A percentile compares a stretch with the other conserved stretches of the same genome.
Conservation (phyloP, 2,329 filamentous ascomycete genomes). For the Fonsecaea nubica region DNA sequence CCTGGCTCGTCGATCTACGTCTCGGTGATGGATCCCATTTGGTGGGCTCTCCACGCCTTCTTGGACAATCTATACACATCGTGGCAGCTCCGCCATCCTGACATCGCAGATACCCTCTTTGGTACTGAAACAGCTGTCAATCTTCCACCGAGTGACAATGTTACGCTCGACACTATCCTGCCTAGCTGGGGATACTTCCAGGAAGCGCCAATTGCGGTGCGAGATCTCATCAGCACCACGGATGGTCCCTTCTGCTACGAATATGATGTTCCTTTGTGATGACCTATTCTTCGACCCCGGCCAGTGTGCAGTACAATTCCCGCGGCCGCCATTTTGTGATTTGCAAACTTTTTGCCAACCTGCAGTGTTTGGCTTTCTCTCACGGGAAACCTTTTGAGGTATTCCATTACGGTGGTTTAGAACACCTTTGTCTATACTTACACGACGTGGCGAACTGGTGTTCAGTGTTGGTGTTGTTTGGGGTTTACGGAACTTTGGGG, state of each 20-base stretch:
- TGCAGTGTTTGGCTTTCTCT: neutral
- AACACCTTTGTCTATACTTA: neutral
- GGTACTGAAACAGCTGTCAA: slow-evolving; percentile 40
- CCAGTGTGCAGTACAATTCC: slow-evolving; percentile 7
- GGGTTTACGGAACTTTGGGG: neutral
- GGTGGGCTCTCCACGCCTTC: slow-evolving; percentile 39
- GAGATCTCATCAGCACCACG: slow-evolving; percentile 40
- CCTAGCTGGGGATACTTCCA: slow-evolving; percentile 39
- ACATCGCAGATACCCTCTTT: slow-evolving; percentile 28
- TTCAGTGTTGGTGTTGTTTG: neutral
- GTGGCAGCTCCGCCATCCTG: slow-evolving; percentile 40
- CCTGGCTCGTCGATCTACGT: slow-evolving; percentile 39
- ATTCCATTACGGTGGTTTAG: neutral
- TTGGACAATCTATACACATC: slow-evolving; percentile 40
- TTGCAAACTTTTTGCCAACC: neutral
- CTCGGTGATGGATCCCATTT: slow-evolving; percentile 40
- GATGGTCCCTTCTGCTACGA: slow-evolving; percentile 41
- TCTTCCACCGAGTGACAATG: slow-evolving; percentile 38
- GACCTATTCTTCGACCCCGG: neutral
- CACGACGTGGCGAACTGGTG: neutral
- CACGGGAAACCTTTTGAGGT: neutral
- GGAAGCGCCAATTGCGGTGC: slow-evolving; percentile 22
- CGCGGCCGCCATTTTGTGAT: neutral
- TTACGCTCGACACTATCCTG: slow-evolving; percentile 37
- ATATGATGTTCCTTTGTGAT: slow-evolving; percentile 39